A percentile compares a stretch with the other conserved stretches of the same genome.
Evolutionary conservation across 2,329 filamentous ascomycete species (phyloP).

Genomic region (Bipolaris gigantea): DNA sequence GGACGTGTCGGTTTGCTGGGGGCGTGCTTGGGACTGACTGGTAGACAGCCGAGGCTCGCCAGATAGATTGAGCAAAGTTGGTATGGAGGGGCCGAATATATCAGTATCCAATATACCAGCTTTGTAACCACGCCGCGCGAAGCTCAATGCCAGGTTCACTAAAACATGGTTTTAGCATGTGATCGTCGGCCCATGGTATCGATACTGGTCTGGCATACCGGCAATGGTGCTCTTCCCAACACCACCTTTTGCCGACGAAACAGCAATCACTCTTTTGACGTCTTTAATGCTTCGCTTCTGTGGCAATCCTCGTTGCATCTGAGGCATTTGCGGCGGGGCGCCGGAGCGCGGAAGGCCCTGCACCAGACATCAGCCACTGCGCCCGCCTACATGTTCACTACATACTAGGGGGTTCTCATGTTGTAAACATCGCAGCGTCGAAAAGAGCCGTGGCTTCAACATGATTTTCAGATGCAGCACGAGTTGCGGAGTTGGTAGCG

Average conservation of each 20-base stretch:
- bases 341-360: slow-evolving; percentile 83
- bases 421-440: slow-evolving; percentile 52
- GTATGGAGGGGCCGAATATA: slow-evolving; percentile 94
- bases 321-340: slow-evolving; percentile 65
- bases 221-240: slow-evolving; percentile 96
- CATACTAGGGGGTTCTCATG: slow-evolving; percentile 89
- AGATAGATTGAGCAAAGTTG: slow-evolving; percentile 80
- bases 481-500: slow-evolving; percentile 26
- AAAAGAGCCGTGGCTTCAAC: slow-evolving; percentile 57
- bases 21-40: slow-evolving; percentile 55
- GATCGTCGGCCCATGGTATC: not conserved
- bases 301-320: slow-evolving; percentile 79
- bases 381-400: not conserved
- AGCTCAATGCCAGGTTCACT: slow-evolving; percentile 81
- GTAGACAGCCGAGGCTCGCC: slow-evolving; percentile 75
- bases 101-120: slow-evolving; percentile 92
- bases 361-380: slow-evolving; percentile 8
- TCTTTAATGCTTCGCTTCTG: slow-evolving; percentile 77
- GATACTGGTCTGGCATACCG: slow-evolving; percentile 52
- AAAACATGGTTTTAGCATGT: slow-evolving; percentile 5
- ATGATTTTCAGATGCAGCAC: slow-evolving; percentile 28
- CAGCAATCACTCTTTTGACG: slow-evolving; percentile 91
- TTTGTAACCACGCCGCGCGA: slow-evolving; percentile 78
- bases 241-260: slow-evolving; percentile 96
- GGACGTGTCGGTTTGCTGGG: not conserved